phyloP scores from a whole-genome alignment of 2,329 filamentous ascomycete genomes.

The Annulohypoxylon truncatum region DNA sequence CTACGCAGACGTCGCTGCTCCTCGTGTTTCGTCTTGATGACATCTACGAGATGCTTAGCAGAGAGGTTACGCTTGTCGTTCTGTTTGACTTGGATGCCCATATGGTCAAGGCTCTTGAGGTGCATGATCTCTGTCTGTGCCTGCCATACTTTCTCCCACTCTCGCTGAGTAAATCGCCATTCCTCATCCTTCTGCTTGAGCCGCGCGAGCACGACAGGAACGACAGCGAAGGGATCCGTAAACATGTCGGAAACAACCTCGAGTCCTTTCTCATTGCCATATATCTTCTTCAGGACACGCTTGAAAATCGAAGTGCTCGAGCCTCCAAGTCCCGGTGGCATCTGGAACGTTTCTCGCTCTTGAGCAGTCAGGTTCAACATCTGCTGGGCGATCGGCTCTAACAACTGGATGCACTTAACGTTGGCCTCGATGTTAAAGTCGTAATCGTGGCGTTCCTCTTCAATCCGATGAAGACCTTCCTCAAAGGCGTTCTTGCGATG shows the following conservation, averaged over 20 bases:
- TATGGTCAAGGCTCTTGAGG: constrained; percentile 95
- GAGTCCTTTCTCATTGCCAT: constrained; percentile 83
- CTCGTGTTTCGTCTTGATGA: constrained; percentile 92
- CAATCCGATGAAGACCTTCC: constrained; percentile 93
- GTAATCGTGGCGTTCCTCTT: constrained; percentile 98
- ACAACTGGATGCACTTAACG: constrained; percentile 91
- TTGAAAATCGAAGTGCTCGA: constrained; percentile 98
- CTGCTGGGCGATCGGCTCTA: constrained; percentile 93
- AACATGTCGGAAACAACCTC: constrained; percentile 92
- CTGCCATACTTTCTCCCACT: constrained; percentile 99
- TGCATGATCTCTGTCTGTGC: constrained; percentile 95
- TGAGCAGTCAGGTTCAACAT: constrained; percentile 81
- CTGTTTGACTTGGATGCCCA: constrained; percentile 89
- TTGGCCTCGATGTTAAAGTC: constrained; percentile 98
- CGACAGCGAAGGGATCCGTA: constrained; percentile 82
- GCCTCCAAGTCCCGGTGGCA: constrained; percentile 86
- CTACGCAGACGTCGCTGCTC: constrained; percentile 82
- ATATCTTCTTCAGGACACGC: constrained; percentile 97
- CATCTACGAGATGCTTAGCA: constrained; percentile 87
- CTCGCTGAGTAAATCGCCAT: constrained; percentile 95
- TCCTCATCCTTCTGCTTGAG: constrained; percentile 97
- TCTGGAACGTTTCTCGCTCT: constrained; percentile 79
- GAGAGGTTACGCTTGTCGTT: constrained; percentile 92
- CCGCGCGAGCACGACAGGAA: constrained; percentile 87
- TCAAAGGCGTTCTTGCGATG: constrained; percentile 97